A percentile compares a stretch with the other conserved stretches of the same genome.
These are phyloP conservation scores for Coniella lustricola DNA, from an alignment of 2,329 filamentous ascomycete species.

Conservation along the genomic window DNA sequence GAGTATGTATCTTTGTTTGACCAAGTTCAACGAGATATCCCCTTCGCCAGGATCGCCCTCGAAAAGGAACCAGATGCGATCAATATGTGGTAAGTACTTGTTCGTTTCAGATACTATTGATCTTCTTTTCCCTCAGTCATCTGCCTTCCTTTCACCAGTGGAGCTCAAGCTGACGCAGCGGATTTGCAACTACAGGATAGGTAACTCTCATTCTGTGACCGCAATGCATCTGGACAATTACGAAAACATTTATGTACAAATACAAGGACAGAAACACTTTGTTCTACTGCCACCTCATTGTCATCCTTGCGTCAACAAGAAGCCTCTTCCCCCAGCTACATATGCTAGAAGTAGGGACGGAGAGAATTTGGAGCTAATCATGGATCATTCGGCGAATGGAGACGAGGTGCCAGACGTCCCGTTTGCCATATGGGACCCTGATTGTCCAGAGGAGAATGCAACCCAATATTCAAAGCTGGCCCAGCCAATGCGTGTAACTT, in stretches of 20 bases:
- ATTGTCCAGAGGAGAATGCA: slow-evolving; percentile 39
- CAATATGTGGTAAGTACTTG: slow-evolving; percentile 54
- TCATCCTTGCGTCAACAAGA: slow-evolving; percentile 62
- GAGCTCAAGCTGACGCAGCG: too few relatives aligned
- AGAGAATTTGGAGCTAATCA: slow-evolving; percentile 22
- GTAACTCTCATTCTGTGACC: slow-evolving; percentile 62
- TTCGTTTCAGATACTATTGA: not conserved
- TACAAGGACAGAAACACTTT: slow-evolving; percentile 68
- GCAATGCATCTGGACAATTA: slow-evolving; percentile 78
- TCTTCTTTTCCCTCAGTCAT: too few relatives aligned
- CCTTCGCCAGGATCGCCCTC: slow-evolving; percentile 68
- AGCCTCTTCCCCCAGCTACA: slow-evolving; percentile 45
- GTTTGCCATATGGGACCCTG: slow-evolving; percentile 70
- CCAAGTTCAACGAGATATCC: slow-evolving; percentile 57
- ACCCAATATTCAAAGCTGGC: slow-evolving; percentile 56
- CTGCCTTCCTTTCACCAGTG: too few relatives aligned
- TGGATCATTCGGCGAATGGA: slow-evolving; percentile 27
- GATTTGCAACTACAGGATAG: slow-evolving; percentile 44
- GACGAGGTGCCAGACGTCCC: slow-evolving; percentile 41
- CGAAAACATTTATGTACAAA: slow-evolving; percentile 77
- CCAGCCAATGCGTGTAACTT: slow-evolving; percentile 56
- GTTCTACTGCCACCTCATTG: slow-evolving; percentile 65
- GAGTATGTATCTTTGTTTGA: slow-evolving; percentile 61
- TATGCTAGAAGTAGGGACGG: slow-evolving; percentile 42
- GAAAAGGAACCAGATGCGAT: slow-evolving; percentile 62